Conservation (phyloP, 768 basidiomycete species). For the Tricholoma sp. region DNA sequence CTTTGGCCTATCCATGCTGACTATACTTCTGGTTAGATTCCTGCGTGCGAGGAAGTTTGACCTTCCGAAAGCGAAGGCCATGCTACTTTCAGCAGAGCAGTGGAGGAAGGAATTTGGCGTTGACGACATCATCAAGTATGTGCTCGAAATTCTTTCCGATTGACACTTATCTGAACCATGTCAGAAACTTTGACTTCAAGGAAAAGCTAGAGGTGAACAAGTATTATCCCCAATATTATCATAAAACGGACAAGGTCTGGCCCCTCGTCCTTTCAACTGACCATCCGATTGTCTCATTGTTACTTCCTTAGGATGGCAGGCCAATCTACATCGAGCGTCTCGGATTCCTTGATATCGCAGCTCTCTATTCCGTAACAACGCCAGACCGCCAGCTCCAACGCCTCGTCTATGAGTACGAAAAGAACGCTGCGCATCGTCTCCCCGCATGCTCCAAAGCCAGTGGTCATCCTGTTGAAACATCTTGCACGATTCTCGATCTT, state of each 20-base stretch:
- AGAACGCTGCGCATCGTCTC: constrained; percentile 72
- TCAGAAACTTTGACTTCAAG: constrained; percentile 79
- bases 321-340: constrained; percentile 95
- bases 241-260: constrained; percentile 87
- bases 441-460: constrained; percentile 67
- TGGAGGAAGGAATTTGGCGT: constrained; percentile 89
- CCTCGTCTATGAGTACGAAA: constrained; percentile 92
- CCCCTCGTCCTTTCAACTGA: neutral
- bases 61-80: constrained; percentile 70
- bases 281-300: constrained; percentile 1
- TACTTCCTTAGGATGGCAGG: constrained; percentile 69
- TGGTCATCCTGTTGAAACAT: constrained; percentile 92
- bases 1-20: constrained; percentile 5
- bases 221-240: constrained; percentile 95
- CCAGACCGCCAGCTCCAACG: constrained; percentile 84
- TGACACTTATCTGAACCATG: constrained; percentile 1
- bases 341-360: constrained; percentile 82
- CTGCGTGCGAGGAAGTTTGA: constrained; percentile 93
- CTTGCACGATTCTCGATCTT: constrained; percentile 96
- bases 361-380: constrained; percentile 77
- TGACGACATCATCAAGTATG: constrained; percentile 66
- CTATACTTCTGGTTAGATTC: constrained; percentile 49
- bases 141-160: constrained; percentile 6
- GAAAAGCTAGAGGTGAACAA: constrained; percentile 82
- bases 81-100: constrained; percentile 77